These are phyloP conservation scores for Lantana camara DNA, from an alignment of 257 asterid genomes.

Conservation along the genomic window DNA sequence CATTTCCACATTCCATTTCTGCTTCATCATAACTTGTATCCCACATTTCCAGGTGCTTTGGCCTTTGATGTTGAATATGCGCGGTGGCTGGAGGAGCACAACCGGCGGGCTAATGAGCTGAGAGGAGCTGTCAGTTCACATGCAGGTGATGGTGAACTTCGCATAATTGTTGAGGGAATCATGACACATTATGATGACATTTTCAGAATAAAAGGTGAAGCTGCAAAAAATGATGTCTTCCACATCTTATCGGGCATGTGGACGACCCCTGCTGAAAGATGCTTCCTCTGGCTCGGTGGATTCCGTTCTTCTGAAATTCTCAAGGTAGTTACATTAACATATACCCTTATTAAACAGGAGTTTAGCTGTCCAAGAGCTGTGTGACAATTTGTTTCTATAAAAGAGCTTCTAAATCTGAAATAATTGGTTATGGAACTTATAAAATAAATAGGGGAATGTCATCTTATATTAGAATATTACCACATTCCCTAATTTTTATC, in stretches of 20 bases:
- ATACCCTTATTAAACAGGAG: no score
- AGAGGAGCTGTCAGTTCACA: constrained; percentile 90
- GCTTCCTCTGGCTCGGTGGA: constrained; percentile 97
- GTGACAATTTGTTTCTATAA: no score
- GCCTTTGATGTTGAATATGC: constrained; percentile 89
- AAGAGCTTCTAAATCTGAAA: no score
- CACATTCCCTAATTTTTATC: no score
- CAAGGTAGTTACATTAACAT: no score
- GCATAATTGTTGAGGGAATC: constrained; percentile 77
- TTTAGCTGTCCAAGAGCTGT: no score
- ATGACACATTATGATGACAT: constrained; percentile 75
- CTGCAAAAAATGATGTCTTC: constrained; percentile 82
- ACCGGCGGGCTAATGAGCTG: constrained; percentile 68
- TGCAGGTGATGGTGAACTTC: constrained; percentile 93
- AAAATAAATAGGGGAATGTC: no score
- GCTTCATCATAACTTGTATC: no score
- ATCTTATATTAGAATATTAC: no score
- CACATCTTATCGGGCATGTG: constrained; percentile 95
- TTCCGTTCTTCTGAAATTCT: constrained; percentile 86
- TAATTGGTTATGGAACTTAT: no score
- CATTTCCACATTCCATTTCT: no score
- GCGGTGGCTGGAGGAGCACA: constrained; percentile 88
- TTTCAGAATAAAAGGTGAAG: constrained; percentile 79
- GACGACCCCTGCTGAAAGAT: constrained; percentile 93
- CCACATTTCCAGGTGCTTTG: constrained; percentile 62